Percentiles rank a stretch among this genome's conserved stretches.
Conservation (phyloP, 768 basidiomycete species). For the Suillus variegatus region DNA sequence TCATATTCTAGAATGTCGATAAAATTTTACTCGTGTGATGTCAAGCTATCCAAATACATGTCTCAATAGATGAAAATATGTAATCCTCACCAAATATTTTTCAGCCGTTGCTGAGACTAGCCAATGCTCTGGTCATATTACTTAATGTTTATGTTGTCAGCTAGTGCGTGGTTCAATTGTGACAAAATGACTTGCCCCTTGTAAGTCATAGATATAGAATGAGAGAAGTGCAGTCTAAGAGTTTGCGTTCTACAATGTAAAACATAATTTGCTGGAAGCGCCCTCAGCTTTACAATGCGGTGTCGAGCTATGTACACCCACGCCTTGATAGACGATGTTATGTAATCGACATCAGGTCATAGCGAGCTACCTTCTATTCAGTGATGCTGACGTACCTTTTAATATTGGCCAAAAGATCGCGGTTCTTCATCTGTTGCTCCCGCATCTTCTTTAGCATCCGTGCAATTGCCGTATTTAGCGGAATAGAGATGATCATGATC, state of each 20-base stretch:
- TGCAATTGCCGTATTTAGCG: slow-evolving; percentile 75
- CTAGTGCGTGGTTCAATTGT: neutral
- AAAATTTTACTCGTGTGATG: too few relatives aligned
- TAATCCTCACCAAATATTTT: too few relatives aligned
- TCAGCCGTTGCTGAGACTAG: too few relatives aligned
- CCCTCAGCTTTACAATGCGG: too few relatives aligned
- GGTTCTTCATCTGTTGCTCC: slow-evolving; percentile 90
- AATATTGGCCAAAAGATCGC: slow-evolving; percentile 90
- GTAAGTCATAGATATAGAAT: neutral
- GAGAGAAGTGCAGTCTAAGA: neutral
- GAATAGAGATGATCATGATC: slow-evolving; percentile 83
- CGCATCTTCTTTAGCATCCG: slow-evolving; percentile 73
- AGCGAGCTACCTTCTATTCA: neutral
- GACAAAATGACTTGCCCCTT: neutral
- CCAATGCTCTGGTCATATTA: neutral
- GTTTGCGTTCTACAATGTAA: neutral
- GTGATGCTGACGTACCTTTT: slow-evolving; percentile 52
- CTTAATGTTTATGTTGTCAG: neutral
- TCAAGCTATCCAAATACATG: too few relatives aligned
- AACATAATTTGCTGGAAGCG: neutral
- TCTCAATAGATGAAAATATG: too few relatives aligned
- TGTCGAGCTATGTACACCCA: neutral
- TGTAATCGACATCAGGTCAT: neutral
- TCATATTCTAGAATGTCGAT: too few relatives aligned
- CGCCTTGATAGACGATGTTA: too few relatives aligned